Evolutionary conservation across 2,329 filamentous ascomycete species (phyloP).

Genomic region (Botrytis squamosa): DNA sequence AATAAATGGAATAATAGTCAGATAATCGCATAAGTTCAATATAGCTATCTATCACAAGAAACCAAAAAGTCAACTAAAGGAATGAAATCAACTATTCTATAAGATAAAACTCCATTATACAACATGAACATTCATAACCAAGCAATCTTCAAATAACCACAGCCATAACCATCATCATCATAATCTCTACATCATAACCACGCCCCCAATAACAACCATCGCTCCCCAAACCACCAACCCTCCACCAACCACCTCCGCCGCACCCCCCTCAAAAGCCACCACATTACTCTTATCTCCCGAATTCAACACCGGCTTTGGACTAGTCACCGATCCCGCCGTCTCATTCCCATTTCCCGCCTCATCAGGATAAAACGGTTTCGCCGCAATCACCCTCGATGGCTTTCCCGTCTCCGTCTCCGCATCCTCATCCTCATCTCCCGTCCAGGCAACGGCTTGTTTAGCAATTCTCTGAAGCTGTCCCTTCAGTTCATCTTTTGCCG

Average conservation of each 20-base stretch:
- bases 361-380: slow-evolving; percentile 8
- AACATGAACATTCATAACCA: neutral
- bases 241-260: neutral
- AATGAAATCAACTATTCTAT: neutral
- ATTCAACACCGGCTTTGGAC: neutral
- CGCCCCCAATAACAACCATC: neutral
- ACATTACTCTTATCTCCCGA: neutral
- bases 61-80: neutral
- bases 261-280: slow-evolving; percentile 1
- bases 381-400: neutral
- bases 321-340: slow-evolving; percentile 6
- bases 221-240: neutral
- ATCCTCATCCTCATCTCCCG: neutral
- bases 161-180: neutral
- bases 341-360: neutral
- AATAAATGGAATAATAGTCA: neutral
- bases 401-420: too few species aligned
- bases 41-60: neutral
- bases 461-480: neutral
- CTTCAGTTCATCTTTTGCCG: neutral
- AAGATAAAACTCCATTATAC: neutral
- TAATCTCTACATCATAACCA: neutral
- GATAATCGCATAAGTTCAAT: too few species aligned
- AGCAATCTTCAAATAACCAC: neutral
- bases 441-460: neutral